Conservation (phyloP, 768 basidiomycete genomes). For the Lactarius pseudohatsudake region DNA sequence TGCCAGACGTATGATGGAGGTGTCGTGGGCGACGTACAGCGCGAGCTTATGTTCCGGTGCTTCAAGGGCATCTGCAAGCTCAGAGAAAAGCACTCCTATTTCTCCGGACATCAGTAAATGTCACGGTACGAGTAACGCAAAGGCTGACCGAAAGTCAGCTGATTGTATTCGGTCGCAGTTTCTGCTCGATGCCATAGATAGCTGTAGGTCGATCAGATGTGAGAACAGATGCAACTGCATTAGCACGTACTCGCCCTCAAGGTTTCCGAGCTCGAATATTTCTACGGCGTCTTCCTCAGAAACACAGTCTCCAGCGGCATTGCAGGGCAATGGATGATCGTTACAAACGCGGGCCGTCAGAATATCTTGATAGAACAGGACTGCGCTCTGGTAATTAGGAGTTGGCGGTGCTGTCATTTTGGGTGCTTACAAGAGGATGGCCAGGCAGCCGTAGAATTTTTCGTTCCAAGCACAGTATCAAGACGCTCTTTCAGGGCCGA, state of each 20-base stretch:
- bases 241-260: constrained; percentile 38
- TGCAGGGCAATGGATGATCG: constrained; percentile 46
- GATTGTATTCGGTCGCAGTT: constrained; percentile 42
- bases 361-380: constrained; percentile 47
- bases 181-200: constrained; percentile 50
- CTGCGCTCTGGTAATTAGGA: neutral
- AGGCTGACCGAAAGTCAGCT: constrained; percentile 43
- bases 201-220: constrained; percentile 31
- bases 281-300: constrained; percentile 39
- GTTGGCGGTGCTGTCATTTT: neutral
- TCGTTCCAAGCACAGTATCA: constrained; percentile 42
- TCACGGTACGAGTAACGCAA: neutral
- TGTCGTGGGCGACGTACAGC: constrained; percentile 48
- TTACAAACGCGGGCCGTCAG: constrained; percentile 48
- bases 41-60: constrained; percentile 38
- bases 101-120: neutral
- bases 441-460: constrained; percentile 28
- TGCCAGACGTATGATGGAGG: constrained; percentile 41
- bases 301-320: constrained; percentile 43
- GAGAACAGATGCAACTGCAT: neutral
- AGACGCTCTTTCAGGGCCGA: constrained; percentile 39
- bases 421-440: constrained; percentile 43
- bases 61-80: constrained; percentile 39
- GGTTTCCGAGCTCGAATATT: constrained; percentile 39
- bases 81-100: constrained; percentile 44